phyloP scores from a whole-genome alignment of 768 basidiomycete genomes.

The Calocera viscosa region DNA sequence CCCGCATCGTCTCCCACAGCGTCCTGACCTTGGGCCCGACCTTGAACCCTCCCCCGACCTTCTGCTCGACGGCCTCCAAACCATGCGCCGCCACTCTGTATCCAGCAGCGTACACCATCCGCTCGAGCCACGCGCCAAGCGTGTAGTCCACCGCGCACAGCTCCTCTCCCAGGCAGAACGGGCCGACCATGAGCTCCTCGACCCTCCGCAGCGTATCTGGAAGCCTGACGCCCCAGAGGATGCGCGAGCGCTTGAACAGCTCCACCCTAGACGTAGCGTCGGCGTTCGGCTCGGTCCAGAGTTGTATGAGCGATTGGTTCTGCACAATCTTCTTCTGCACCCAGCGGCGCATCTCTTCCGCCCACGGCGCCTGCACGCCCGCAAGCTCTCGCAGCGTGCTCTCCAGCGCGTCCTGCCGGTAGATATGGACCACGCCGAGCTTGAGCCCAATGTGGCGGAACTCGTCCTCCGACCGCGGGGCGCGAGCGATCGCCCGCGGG shows the following conservation, averaged over 20 bases:
- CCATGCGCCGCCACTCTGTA: not conserved
- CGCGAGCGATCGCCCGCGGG: not conserved
- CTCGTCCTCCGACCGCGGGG: not conserved
- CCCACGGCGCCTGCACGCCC: not conserved
- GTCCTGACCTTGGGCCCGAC: not conserved
- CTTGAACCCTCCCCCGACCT: conserved; percentile 1
- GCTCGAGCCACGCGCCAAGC: not conserved
- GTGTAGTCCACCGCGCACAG: not conserved
- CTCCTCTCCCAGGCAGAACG: not conserved
- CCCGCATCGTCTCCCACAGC: not conserved
- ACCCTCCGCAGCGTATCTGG: not conserved
- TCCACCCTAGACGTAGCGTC: not conserved
- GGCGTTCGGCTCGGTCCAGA: not conserved
- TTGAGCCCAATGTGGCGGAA: not conserved
- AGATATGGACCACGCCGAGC: not conserved
- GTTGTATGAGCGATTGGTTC: not conserved
- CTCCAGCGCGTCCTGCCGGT: not conserved
- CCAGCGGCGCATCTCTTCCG: not conserved
- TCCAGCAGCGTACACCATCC: not conserved
- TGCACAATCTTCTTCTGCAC: not conserved
- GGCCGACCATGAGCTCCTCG: not conserved
- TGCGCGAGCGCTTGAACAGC: not conserved
- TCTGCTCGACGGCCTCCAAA: not conserved
- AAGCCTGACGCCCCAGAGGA: not conserved
- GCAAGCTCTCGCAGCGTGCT: not conserved